Evolutionary conservation across 2,329 filamentous ascomycete genomes (phyloP), one percentile per base, ranked within the genome.

Genomic region (Penicillium decumbens): DNA sequence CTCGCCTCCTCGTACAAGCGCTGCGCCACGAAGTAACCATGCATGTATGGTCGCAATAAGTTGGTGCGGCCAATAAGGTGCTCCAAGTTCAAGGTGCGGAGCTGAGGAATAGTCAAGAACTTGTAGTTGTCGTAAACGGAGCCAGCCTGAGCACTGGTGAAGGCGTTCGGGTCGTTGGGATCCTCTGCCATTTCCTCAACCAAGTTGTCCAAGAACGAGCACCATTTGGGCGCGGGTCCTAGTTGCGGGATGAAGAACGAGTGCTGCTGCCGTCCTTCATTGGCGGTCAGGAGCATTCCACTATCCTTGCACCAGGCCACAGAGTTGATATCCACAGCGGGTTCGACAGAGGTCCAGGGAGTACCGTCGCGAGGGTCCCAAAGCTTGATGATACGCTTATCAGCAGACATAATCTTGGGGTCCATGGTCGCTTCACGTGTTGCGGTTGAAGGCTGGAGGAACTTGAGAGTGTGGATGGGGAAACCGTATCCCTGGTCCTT

Each of bases 91-190:
- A 98, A 80, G 30, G 85, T 82, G 61, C 88, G 87, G 45, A 98
- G 78, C 69, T 98, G 91, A 38, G 88, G 83, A 53, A 89, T 71
- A 1, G 92, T 95, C 65, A 98, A 77, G 81, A 98, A 98, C 73
- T 97, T 98, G 82, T 92, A 97, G 72, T 98, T 97, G 73, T 98
- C 93, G 76, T 98, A 98, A 8, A 93, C 89, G 61, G 93, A 85
- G 73, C 83, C 74, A 71, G 79, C 65, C 46, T 75, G 69, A 27
- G 68, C 64, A 24, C 65, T 63, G 47, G 62, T 69, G 60, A 75
- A 77, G 9, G 75, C 72, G 45, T 80, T 79, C 4, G 83, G 83
- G 62, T 86, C 83, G 60, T 82, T 80, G 7, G 77, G 76, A 59
- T 85, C 81, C 66, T 97, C 92, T 7, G 92, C 92, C 89, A 98